A percentile compares a stretch with the other conserved stretches of the same genome.
phyloP scores from a whole-genome alignment of 805 yeast species.

The Metschnikowia kofuensis region DNA sequence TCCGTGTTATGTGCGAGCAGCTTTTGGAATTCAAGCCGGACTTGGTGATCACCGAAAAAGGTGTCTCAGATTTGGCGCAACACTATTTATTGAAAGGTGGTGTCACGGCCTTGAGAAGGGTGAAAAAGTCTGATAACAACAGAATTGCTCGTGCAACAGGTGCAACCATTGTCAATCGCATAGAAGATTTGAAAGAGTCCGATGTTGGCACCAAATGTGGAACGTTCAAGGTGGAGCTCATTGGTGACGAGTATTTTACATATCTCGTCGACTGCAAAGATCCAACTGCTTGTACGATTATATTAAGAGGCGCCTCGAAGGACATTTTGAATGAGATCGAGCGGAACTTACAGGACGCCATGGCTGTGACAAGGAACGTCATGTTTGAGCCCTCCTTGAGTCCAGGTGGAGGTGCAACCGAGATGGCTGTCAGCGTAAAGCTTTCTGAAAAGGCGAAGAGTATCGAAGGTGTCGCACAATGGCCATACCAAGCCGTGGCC shows the following conservation, averaged over 20 bases:
- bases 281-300: conserved; percentile 90
- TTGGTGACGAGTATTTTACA: conserved; percentile 96
- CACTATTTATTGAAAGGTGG: conserved; percentile 93
- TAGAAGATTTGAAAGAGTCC: conserved; percentile 87
- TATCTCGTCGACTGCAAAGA: conserved; percentile 74
- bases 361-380: conserved; percentile 96
- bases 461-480: conserved; percentile 92
- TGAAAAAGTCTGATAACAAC: conserved; percentile 91
- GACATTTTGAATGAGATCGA: conserved; percentile 95
- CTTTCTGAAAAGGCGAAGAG: conserved; percentile 87
- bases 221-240: conserved; percentile 84
- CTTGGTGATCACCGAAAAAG: conserved; percentile 95
- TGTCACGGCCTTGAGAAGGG: conserved; percentile 89
- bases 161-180: conserved; percentile 93
- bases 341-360: conserved; percentile 95
- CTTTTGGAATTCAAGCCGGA: conserved; percentile 85
- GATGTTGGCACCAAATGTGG: conserved; percentile 92
- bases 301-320: conserved; percentile 94
- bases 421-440: conserved; percentile 93
- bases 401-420: conserved; percentile 99
- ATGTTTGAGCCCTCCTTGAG: conserved; percentile 90
- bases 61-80: conserved; percentile 96
- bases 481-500: conserved; percentile 99
- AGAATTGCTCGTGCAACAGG: conserved; percentile 97
- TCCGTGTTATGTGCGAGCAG: conserved; percentile 79